A percentile compares a stretch with the other conserved stretches of the same genome.
Conservation (phyloP, 2,329 filamentous ascomycete species). For the Pezicula neosporulosa region DNA sequence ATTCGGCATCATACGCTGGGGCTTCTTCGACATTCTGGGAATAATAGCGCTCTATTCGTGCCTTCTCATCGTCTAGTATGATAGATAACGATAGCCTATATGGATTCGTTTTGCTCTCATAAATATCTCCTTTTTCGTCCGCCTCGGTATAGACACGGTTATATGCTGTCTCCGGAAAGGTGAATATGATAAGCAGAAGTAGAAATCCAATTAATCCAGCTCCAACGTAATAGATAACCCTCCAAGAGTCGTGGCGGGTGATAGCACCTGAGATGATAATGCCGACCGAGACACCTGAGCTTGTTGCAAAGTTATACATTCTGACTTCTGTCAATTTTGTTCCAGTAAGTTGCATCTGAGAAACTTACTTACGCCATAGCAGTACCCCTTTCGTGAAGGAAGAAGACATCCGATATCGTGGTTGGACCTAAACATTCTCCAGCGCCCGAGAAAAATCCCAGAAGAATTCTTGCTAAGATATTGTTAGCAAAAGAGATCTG, state of each 20-base stretch:
- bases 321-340: not conserved
- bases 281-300: constrained; percentile 27
- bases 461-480: constrained; percentile 38
- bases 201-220: constrained; percentile 44
- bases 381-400: constrained; percentile 50
- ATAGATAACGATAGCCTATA: constrained; percentile 12
- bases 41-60: constrained; percentile 5
- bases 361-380: constrained; percentile 43
- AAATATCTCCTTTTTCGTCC: constrained; percentile 16
- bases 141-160: constrained; percentile 25
- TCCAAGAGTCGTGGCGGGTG: constrained; percentile 43
- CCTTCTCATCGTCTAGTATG: constrained; percentile 11
- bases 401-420: constrained; percentile 53
- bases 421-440: constrained; percentile 46
- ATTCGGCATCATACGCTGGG: not conserved
- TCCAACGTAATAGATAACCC: constrained; percentile 48
- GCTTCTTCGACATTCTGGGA: not conserved
- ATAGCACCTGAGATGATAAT: constrained; percentile 29
- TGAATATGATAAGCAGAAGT: constrained; percentile 47
- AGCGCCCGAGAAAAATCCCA: constrained; percentile 51
- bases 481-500: too few species aligned
- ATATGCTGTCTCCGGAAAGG: constrained; percentile 52
- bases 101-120: constrained; percentile 10
- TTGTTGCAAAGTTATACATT: constrained; percentile 11
- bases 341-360: not conserved